Evolutionary conservation across 805 yeast genomes (phyloP).

Genomic region (Sungouiozyma intestinalis): DNA sequence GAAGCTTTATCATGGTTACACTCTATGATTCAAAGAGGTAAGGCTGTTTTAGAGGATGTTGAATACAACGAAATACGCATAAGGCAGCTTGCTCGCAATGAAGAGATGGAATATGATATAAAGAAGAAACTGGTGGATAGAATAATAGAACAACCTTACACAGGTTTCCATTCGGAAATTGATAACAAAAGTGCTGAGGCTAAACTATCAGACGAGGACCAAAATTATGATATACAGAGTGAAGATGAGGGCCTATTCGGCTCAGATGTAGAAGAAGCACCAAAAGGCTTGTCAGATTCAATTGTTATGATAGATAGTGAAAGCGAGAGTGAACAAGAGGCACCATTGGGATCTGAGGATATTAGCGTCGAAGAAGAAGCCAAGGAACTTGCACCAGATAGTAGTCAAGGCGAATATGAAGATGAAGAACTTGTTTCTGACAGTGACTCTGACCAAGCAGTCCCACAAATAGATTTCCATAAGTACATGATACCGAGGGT

Average conservation of each 20-base stretch:
- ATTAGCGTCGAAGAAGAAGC: neutral
- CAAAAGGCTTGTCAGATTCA: neutral
- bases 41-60: slow-evolving; percentile 10
- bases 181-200: neutral
- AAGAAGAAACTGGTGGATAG: neutral
- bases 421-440: neutral
- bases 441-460: neutral
- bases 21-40: slow-evolving; percentile 18
- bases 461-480: neutral
- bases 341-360: neutral
- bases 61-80: slow-evolving; percentile 1
- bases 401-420: neutral
- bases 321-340: neutral
- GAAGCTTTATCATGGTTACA: slow-evolving; percentile 15
- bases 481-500: neutral
- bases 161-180: neutral
- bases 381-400: neutral
- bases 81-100: neutral
- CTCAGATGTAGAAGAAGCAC: neutral
- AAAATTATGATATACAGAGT: neutral
- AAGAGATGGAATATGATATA: neutral
- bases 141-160: neutral
- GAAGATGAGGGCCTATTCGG: neutral
- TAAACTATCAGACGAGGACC: neutral
- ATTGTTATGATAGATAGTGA: neutral